Conservation (phyloP, 2,329 filamentous ascomycete genomes). For the Pseudomassariella vexata region DNA sequence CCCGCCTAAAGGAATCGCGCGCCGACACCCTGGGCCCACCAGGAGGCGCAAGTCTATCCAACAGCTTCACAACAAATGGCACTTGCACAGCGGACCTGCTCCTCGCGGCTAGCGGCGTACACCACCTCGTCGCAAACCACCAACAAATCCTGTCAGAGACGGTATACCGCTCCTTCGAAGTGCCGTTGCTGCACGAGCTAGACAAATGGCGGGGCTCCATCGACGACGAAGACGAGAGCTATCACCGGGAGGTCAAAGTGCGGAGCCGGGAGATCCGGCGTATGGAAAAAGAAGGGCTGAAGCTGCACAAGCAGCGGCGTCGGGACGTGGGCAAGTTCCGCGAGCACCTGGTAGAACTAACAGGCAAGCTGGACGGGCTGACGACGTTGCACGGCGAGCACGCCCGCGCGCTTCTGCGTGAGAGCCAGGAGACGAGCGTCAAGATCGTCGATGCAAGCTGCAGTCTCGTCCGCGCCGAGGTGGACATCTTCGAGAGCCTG, state of each 20-base stretch:
- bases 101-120: slow-evolving; percentile 56
- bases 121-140: slow-evolving; percentile 64
- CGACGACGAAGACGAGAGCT: slow-evolving; percentile 58
- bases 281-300: slow-evolving; percentile 60
- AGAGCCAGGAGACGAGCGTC: slow-evolving; percentile 59
- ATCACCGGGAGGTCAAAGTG: slow-evolving; percentile 47
- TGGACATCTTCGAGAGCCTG: slow-evolving; percentile 63
- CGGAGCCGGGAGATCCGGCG: slow-evolving; percentile 56
- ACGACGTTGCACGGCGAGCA: slow-evolving; percentile 56
- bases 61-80: slow-evolving; percentile 41
- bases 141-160: slow-evolving; percentile 65
- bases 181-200: slow-evolving; percentile 63
- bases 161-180: slow-evolving; percentile 62
- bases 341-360: slow-evolving; percentile 58
- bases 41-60: slow-evolving; percentile 31
- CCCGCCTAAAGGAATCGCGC: slow-evolving; percentile 61
- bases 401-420: slow-evolving; percentile 51
- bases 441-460: slow-evolving; percentile 60
- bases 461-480: slow-evolving; percentile 60
- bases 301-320: slow-evolving; percentile 53
- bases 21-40: slow-evolving; percentile 46
- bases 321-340: slow-evolving; percentile 58
- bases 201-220: slow-evolving; percentile 59
- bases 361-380: slow-evolving; percentile 55
- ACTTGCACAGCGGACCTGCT: slow-evolving; percentile 59